phyloP scores from a whole-genome alignment of 306 rosid genomes.

The Prunus persica region DNA sequence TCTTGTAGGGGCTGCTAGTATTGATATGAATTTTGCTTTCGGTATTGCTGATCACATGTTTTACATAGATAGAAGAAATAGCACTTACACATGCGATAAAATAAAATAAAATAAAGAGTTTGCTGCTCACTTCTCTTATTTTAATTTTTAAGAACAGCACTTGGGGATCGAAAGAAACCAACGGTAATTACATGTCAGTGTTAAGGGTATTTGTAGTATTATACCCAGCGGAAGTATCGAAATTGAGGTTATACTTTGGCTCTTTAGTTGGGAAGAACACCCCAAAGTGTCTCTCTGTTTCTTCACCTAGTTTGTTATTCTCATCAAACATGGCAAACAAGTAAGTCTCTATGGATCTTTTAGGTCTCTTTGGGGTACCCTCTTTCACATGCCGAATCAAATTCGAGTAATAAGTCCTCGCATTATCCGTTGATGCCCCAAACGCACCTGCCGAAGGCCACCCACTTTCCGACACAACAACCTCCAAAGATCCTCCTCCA shows the following conservation, averaged over 20 bases:
- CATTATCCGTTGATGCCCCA: conserved; percentile 45
- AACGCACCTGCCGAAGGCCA: conserved; percentile 65
- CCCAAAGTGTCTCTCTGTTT: conserved; percentile 36
- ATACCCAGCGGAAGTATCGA: conserved; percentile 10
- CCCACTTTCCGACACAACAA: conserved; percentile 66
- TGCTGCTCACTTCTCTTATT: too few species aligned
- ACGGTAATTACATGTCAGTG: conserved; percentile 20
- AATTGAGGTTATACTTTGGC: conserved; percentile 27
- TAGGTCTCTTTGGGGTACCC: conserved; percentile 65
- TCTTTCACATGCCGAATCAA: conserved; percentile 46
- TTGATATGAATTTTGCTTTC: too few species aligned
- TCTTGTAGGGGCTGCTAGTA: too few species aligned
- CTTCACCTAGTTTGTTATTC: conserved; percentile 24
- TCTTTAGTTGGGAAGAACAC: conserved; percentile 30
- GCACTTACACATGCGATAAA: too few species aligned
- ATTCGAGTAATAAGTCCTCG: conserved; percentile 40
- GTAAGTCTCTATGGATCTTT: conserved; percentile 33
- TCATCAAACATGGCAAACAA: conserved; percentile 43
- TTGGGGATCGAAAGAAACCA: too few species aligned
- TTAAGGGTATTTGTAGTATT: conserved; percentile 13
- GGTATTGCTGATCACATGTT: too few species aligned
- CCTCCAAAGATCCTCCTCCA: conserved; percentile 42
- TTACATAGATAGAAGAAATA: too few species aligned
- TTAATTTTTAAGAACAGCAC: too few species aligned
- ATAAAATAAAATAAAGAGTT: too few species aligned